Evolutionary conservation across 2,329 filamentous ascomycete species (phyloP), one percentile per base, ranked within the genome.

Genomic region (Kalmusia sp.): DNA sequence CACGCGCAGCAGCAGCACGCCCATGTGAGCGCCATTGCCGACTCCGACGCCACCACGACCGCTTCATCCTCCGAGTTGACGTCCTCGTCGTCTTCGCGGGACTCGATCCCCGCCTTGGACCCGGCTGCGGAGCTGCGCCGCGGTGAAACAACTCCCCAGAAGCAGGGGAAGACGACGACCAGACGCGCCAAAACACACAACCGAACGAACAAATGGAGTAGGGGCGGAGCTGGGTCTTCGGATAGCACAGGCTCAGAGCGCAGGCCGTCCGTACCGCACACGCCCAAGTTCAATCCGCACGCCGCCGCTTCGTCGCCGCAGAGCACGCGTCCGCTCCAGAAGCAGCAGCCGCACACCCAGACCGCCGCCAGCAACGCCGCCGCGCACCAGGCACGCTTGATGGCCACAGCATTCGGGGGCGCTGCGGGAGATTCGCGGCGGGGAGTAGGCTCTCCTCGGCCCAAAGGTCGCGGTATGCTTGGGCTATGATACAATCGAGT

Each of bases 381-480:
- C 6, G 49, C 38, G 12, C 60, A 53, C 27, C 59, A 68, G 51
- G 58, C 54, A 54, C 67, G 63, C 58, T 72, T 68, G 55, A 74
- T 74, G 71, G 70, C 71, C 61, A 68, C 70, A 57, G 59, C 64
- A 44, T 74, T 73, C 67, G 68, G 68, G 28, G 68, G 54, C 56
- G 61, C 69, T 56, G 66, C 73, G 59, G 71, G 70, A 59, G 75
- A 77, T 63, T 65, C 72, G 64, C 74, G 76, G 59, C 70, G 75
- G 51, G 72, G 68, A 51, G 70, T 77, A 38, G 63, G 72, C 39
- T 78, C 76, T 68, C 76, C 76, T 60, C 70, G 76, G 54, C 75
- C 75, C 30, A 77, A 77, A 66, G 75, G 74, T 55, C 74, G 76
- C 63, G 74, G 73, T 76, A 73, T 54, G 39, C 38, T 49, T 55